Evolutionary conservation across 257 asterid species (phyloP).

Genomic region (Plantago ovata): DNA sequence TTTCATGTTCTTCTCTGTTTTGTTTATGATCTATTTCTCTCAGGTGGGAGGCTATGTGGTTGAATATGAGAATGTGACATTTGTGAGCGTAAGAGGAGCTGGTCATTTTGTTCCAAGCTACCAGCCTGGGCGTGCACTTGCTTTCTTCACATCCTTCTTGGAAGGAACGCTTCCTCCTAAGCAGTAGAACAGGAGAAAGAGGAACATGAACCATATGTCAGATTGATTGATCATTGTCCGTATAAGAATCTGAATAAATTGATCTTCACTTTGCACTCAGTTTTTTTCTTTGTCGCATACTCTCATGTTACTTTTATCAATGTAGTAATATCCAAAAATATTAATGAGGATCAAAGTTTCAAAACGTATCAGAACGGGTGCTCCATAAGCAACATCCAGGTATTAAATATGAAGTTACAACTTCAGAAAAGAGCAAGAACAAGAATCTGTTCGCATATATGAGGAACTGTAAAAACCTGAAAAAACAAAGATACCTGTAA

Average conservation of each 20-base stretch:
- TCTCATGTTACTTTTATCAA: too few species aligned
- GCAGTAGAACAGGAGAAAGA: not conserved
- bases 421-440: too few species aligned
- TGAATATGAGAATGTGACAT: slow-evolving; percentile 48
- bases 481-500: too few species aligned
- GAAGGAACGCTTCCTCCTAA: slow-evolving; percentile 30
- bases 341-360: too few species aligned
- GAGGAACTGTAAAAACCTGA: too few species aligned
- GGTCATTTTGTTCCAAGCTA: slow-evolving; percentile 62
- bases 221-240: not conserved
- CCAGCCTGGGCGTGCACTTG: slow-evolving; percentile 52
- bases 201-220: not conserved
- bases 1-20: not conserved
- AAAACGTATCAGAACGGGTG: too few species aligned
- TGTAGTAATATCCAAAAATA: too few species aligned
- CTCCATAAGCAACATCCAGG: too few species aligned
- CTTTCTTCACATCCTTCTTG: slow-evolving; percentile 40
- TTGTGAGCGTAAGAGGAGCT: slow-evolving; percentile 53
- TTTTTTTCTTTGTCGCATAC: too few species aligned
- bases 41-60: slow-evolving; percentile 66
- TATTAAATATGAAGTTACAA: too few species aligned
- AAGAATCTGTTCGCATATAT: too few species aligned
- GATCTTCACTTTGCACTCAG: not conserved
- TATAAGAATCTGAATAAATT: not conserved
- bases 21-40: not conserved